These are phyloP conservation scores for Fusarium denticulatum DNA, from an alignment of 2,329 filamentous ascomycete genomes.

Conservation along the genomic window DNA sequence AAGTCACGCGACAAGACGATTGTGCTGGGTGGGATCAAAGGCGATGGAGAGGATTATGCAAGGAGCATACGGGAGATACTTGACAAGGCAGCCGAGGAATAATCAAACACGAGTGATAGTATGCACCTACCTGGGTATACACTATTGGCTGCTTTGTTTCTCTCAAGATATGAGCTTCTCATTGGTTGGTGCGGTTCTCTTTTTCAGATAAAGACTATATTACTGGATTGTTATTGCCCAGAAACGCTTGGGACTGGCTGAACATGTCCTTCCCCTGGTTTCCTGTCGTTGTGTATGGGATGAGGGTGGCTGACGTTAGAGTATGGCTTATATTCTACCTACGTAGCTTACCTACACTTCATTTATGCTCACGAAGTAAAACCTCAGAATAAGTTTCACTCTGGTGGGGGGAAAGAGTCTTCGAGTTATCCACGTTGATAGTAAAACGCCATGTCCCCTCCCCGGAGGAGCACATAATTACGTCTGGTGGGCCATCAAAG, in stretches of 20 bases:
- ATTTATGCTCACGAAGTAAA: not conserved
- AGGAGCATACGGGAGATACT: slow-evolving; percentile 43
- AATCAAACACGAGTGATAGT: not conserved
- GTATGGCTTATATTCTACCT: not conserved
- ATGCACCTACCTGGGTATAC: not conserved
- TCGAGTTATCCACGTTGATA: too few species aligned
- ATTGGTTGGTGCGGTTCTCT: slow-evolving; percentile 2
- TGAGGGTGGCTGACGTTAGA: not conserved
- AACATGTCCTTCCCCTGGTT: not conserved
- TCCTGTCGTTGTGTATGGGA: not conserved
- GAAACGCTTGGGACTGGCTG: not conserved
- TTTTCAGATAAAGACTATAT: not conserved
- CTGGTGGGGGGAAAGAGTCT: not conserved
- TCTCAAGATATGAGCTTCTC: not conserved
- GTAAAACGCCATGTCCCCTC: not conserved
- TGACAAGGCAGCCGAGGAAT: slow-evolving; percentile 39
- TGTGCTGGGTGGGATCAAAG: slow-evolving; percentile 50
- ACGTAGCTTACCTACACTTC: not conserved
- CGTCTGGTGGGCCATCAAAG: not conserved
- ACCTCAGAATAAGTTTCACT: not conserved
- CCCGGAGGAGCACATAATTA: not conserved
- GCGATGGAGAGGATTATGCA: slow-evolving; percentile 45
- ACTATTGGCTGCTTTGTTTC: not conserved
- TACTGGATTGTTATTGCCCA: not conserved
- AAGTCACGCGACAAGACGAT: slow-evolving; percentile 74